Base-by-base conservation (phyloP, 768 basidiomycete genomes). In the Pleurotus citrinopileatus region DNA sequence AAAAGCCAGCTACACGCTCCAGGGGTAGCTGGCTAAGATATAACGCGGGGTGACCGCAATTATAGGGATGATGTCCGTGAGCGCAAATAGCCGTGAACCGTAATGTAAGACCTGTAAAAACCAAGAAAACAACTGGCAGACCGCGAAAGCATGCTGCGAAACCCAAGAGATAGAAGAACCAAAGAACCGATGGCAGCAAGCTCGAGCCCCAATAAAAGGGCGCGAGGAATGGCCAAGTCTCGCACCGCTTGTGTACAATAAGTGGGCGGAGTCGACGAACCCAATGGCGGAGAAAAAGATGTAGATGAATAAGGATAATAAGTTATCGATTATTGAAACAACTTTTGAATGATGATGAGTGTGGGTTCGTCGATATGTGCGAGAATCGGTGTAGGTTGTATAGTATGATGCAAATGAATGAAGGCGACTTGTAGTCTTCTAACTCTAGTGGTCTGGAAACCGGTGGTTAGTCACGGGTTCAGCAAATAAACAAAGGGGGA, bases 11-110 rank as follows among this genome's bases (percentile, higher is more conserved):
- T 25, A 37, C 29, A 19, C 48, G 48, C 48, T 51, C 48, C 48
- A 20, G 19, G 26, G 12, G 29, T 37, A 37, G 48, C 48, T 36
- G 34, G 48, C 28, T 36, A 15, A 12, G 32, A 27, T 47, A 47
- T 32, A 47, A 47, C 45, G 26, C 45, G 27, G 28, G 25, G 25
- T 12, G 17, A 23, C n/a, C 29, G 45, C 45, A 32, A 28, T 47
- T 27, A 32, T 38, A 22, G 28, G 26, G 45, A n/a, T 51, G 48
- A 19, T 51, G 48, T 51, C 48, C 48, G 23, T 17, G 19, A 37
- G 48, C 48, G 48, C 48, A 6, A 51, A 51, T 51, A 51, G 28
- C 48, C 48, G 48, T 51, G 43, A 51, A 51, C 48, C 48, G 48
- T 51, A 51, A 32, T 26, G 48, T 51, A 51, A 20, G 15, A 51